phyloP scores from a whole-genome alignment of 805 yeast species.

The Yamadazyma akitaensis region DNA sequence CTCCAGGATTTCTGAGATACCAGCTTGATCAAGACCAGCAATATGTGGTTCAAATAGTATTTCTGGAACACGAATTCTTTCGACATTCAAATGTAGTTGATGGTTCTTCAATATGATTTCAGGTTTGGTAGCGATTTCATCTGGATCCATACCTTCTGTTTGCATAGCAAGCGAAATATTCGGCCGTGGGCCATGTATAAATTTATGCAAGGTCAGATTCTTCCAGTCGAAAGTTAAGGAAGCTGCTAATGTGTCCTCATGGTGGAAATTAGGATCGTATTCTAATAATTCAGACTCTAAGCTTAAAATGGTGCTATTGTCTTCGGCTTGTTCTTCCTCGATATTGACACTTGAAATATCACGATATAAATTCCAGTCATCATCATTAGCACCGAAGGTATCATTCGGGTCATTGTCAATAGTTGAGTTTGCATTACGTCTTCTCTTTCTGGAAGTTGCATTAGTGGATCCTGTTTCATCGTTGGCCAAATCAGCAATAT shows the following conservation, averaged over 20 bases:
- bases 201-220: slow-evolving; percentile 73
- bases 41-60: slow-evolving; percentile 87
- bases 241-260: slow-evolving; percentile 77
- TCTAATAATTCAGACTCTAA: slow-evolving; percentile 76
- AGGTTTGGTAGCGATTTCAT: slow-evolving; percentile 42
- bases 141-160: slow-evolving; percentile 39
- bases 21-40: slow-evolving; percentile 95
- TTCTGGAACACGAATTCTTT: slow-evolving; percentile 90
- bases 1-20: slow-evolving; percentile 74
- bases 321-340: slow-evolving; percentile 78
- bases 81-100: slow-evolving; percentile 87
- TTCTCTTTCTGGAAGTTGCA: slow-evolving; percentile 45
- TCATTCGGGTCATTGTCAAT: slow-evolving; percentile 91
- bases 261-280: slow-evolving; percentile 79
- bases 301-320: slow-evolving; percentile 52
- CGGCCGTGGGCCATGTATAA: slow-evolving; percentile 85
- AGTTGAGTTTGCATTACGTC: slow-evolving; percentile 51
- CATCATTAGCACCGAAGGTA: slow-evolving; percentile 92
- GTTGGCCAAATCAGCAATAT: slow-evolving; percentile 79
- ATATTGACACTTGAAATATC: slow-evolving; percentile 75
- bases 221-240: slow-evolving; percentile 78
- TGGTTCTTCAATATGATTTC: slow-evolving; percentile 83
- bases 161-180: slow-evolving; percentile 57
- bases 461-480: slow-evolving; percentile 54
- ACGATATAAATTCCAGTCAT: slow-evolving; percentile 90